Conservation (phyloP, 345 rosid genomes). For the Noccaea bulbosa region DNA sequence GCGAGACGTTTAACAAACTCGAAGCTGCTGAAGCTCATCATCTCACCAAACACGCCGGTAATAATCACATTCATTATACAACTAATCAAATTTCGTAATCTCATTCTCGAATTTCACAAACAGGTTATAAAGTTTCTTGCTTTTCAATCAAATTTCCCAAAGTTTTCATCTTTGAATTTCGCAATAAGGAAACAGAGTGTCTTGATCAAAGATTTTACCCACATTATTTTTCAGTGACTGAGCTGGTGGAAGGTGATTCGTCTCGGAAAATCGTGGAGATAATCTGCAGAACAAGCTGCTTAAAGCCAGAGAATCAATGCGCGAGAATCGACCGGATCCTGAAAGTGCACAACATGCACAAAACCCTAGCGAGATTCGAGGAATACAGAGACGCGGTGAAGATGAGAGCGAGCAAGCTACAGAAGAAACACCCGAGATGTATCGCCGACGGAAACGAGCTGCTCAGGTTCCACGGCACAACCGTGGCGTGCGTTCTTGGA, state of each 20-base stretch:
- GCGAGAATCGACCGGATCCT: conserved; percentile 82
- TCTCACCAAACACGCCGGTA: conserved; percentile 96
- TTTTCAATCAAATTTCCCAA: neutral
- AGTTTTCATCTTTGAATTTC: neutral
- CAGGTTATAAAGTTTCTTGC: neutral
- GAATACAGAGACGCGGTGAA: conserved; percentile 90
- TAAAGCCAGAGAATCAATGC: conserved; percentile 71
- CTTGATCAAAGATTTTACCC: neutral
- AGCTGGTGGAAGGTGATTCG: conserved; percentile 94
- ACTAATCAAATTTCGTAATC: too few relatives aligned
- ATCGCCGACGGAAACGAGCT: conserved; percentile 96
- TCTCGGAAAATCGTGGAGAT: conserved; percentile 94
- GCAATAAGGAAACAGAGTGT: neutral
- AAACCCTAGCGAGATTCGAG: conserved; percentile 84
- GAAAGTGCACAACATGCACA: conserved; percentile 96
- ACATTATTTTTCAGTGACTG: conserved; percentile 70
- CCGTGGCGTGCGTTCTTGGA: conserved; percentile 79
- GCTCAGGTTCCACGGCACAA: conserved; percentile 83
- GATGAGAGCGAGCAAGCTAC: conserved; percentile 76
- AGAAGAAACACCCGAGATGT: conserved; percentile 95
- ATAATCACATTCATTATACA: neutral
- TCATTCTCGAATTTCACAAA: neutral
- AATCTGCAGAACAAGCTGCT: conserved; percentile 86
- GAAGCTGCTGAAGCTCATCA: conserved; percentile 95
- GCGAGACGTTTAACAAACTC: conserved; percentile 82